Conservation (phyloP, 2,329 filamentous ascomycete species). For the Hysterium pulicare region DNA sequence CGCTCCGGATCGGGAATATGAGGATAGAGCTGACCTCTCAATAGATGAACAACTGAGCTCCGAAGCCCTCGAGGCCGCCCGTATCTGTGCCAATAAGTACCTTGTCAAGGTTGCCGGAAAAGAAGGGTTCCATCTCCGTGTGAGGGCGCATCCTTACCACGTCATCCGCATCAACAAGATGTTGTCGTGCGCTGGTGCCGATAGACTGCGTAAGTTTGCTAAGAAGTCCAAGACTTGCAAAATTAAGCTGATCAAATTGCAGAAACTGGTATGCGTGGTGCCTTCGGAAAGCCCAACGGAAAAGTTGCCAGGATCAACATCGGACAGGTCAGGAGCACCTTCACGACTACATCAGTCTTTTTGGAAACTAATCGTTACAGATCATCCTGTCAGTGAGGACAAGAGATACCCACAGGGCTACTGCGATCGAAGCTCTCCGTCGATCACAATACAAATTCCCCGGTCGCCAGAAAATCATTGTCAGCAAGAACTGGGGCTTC, state of each 20-base stretch:
- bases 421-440: conserved; percentile 96
- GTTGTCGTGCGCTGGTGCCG: conserved; percentile 32
- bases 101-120: conserved; percentile 67
- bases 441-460: conserved; percentile 99
- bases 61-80: conserved; percentile 98
- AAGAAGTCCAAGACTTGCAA: no score
- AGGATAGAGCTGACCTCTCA: no score
- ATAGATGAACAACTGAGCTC: conserved; percentile 99
- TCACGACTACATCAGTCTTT: no score
- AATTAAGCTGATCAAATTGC: no score
- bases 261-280: conserved; percentile 99
- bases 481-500: conserved; percentile 99
- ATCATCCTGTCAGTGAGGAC: conserved; percentile 79
- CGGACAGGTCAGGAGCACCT: conserved; percentile 99
- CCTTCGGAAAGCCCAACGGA: conserved; percentile 99
- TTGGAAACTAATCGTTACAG: no score
- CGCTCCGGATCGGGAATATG: no score
- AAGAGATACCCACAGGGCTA: conserved; percentile 87
- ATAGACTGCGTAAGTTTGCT: no score
- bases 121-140: conserved; percentile 68
- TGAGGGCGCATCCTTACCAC: conserved; percentile 96
- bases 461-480: conserved; percentile 99
- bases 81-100: conserved; percentile 99
- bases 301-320: conserved; percentile 99
- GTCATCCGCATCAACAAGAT: conserved; percentile 99